These are phyloP conservation scores for Suhomyces prunicola DNA, from an alignment of 805 yeast species.

Conservation along the genomic window DNA sequence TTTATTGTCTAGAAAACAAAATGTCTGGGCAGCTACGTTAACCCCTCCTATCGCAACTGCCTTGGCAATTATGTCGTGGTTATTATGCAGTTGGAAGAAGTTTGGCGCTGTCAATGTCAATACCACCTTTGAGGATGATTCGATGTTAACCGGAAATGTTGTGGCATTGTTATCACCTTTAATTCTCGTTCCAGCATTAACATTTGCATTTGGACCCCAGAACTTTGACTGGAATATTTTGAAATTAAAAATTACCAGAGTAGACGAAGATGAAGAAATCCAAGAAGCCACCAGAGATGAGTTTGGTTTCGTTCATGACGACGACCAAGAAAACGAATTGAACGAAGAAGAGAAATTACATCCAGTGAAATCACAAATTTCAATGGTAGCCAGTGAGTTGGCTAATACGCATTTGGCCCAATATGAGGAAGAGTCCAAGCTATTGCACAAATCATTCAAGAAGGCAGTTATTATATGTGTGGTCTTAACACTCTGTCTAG, in stretches of 20 bases:
- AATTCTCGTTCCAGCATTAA: conserved; percentile 62
- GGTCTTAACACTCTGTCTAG: conserved; percentile 56
- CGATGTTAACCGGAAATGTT: conserved; percentile 88
- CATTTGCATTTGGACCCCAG: conserved; percentile 62
- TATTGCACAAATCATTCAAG: conserved; percentile 56
- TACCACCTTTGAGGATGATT: conserved; percentile 75
- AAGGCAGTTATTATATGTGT: conserved; percentile 60
- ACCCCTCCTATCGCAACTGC: conserved; percentile 80
- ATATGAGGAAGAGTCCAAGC: conserved; percentile 47
- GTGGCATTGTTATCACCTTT: conserved; percentile 76
- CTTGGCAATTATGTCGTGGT: conserved; percentile 64
- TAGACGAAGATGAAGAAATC: conserved; percentile 70
- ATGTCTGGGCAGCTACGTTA: conserved; percentile 61
- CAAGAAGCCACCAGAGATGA: conserved; percentile 32
- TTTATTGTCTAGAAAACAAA: conserved; percentile 61
- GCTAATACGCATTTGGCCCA: conserved; percentile 23
- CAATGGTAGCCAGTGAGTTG: conserved; percentile 39
- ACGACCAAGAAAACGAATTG: conserved; percentile 3
- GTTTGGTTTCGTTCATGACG: conserved; percentile 11
- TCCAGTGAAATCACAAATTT: conserved; percentile 37
- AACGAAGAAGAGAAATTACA: conserved; percentile 22
- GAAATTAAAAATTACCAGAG: conserved; percentile 53
- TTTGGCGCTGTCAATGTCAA: conserved; percentile 31
- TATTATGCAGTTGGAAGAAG: conserved; percentile 33
- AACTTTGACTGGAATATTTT: conserved; percentile 70